Conservation (phyloP, 2,329 filamentous ascomycete genomes). For the Cercospora sp. region DNA sequence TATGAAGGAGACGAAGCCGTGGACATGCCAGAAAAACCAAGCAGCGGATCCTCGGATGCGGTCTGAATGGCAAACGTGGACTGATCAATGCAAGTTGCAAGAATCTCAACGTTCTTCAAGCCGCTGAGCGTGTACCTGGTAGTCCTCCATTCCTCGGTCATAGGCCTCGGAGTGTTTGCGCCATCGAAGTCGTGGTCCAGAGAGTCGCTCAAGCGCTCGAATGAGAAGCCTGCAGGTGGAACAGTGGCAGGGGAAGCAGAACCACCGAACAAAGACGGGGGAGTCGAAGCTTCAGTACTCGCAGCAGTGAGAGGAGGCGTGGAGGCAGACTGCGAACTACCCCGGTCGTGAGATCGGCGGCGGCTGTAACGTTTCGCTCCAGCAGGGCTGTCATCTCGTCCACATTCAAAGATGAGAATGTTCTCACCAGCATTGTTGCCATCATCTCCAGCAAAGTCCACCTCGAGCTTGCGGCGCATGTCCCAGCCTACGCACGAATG, state of each 20-base stretch:
- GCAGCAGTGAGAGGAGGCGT: conserved; percentile 33
- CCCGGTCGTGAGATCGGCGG: conserved; percentile 45
- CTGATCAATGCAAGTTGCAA: conserved; percentile 68
- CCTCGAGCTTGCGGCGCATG: conserved; percentile 80
- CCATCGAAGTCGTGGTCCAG: conserved; percentile 30
- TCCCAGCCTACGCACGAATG: conserved; percentile 83
- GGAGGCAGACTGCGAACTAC: conserved; percentile 17
- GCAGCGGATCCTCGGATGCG: conserved; percentile 73
- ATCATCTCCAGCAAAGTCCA: conserved; percentile 85
- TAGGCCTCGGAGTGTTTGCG: conserved; percentile 33
- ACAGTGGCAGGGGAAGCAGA: conserved; percentile 39
- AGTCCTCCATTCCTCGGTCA: conserved; percentile 64
- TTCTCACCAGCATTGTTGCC: conserved; percentile 73
- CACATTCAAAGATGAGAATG: conserved; percentile 72
- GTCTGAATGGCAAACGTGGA: conserved; percentile 73
- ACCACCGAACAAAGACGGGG: conserved; percentile 55
- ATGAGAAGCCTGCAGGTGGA: conserved; percentile 34
- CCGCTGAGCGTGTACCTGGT: conserved; percentile 64
- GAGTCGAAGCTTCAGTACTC: conserved; percentile 30
- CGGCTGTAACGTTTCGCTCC: conserved; percentile 60
- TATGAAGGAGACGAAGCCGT: conserved; percentile 55
- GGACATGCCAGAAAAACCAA: conserved; percentile 58
- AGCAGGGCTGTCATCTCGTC: conserved; percentile 57
- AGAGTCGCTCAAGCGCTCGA: conserved; percentile 30
- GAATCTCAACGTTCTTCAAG: conserved; percentile 62